phyloP scores from a whole-genome alignment of 2,329 filamentous ascomycete species.

The Shiraia sp. region DNA sequence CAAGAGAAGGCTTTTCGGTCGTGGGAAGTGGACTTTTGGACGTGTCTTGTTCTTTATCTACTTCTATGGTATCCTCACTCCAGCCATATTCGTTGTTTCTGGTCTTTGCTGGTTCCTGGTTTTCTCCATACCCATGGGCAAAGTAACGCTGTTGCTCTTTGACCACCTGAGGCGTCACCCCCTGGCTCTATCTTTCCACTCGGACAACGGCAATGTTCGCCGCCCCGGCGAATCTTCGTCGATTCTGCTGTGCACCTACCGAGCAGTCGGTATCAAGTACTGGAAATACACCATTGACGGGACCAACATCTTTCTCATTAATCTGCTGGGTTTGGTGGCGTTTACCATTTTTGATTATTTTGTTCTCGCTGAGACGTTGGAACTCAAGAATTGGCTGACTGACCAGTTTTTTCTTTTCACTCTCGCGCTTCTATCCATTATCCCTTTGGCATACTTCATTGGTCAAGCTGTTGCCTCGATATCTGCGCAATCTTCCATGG shows the following conservation, averaged over 20 bases:
- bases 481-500: conserved; percentile 98
- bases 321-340: conserved; percentile 88
- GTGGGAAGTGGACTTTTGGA: conserved; percentile 93
- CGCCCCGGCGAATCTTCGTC: conserved; percentile 73
- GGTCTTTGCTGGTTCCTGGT: conserved; percentile 93
- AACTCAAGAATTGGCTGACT: conserved; percentile 73
- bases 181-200: conserved; percentile 89
- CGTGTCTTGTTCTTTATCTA: conserved; percentile 94
- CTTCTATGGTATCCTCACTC: conserved; percentile 92
- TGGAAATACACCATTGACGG: conserved; percentile 99
- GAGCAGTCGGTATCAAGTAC: conserved; percentile 90
- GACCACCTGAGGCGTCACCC: conserved; percentile 92
- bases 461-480: conserved; percentile 98
- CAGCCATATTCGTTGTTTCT: conserved; percentile 82
- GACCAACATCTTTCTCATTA: conserved; percentile 98
- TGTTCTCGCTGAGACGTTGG: conserved; percentile 70
- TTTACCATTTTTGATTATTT: conserved; percentile 95
- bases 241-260: conserved; percentile 94
- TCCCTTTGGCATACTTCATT: conserved; percentile 96
- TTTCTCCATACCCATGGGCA: conserved; percentile 98
- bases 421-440: conserved; percentile 85
- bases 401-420: conserved; percentile 85
- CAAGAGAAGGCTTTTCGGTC: conserved; percentile 89
- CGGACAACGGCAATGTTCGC: conserved; percentile 76
- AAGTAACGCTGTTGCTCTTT: conserved; percentile 85